These are phyloP conservation scores for Leucoagaricus sp. DNA, from an alignment of 1,284 basidiomycete genomes.

Conservation along the genomic window DNA sequence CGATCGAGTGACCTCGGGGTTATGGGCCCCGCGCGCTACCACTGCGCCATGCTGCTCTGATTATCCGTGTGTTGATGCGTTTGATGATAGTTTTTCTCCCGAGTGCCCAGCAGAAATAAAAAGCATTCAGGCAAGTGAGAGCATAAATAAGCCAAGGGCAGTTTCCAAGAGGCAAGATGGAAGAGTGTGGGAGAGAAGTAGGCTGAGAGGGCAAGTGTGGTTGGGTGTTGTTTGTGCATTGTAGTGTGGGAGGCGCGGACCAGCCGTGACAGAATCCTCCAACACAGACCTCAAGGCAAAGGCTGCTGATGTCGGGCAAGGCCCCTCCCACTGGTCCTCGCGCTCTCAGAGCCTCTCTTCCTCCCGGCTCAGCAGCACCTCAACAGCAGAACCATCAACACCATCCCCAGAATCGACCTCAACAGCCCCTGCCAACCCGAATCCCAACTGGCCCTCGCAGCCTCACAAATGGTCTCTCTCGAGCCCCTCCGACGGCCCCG, in stretches of 20 bases:
- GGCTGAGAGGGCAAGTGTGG: no score
- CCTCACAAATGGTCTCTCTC: constrained; percentile 35
- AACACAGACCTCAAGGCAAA: no score
- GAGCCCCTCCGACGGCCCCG: constrained; percentile 25
- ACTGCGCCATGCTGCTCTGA: constrained; percentile 19
- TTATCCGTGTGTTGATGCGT: no score
- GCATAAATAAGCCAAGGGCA: no score
- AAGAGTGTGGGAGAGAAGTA: no score
- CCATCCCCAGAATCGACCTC: constrained; percentile 23
- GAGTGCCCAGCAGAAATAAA: no score
- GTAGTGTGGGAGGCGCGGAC: no score
- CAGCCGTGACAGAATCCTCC: no score
- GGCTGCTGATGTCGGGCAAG: constrained; percentile 64
- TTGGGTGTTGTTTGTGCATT: no score
- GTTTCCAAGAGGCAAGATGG: no score
- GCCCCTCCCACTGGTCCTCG: constrained; percentile 72
- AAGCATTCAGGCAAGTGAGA: no score
- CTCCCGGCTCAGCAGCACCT: constrained; percentile 30
- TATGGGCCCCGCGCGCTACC: constrained; percentile 21
- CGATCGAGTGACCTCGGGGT: constrained; percentile 21
- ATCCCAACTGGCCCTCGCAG: constrained; percentile 60
- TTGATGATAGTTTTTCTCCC: no score
- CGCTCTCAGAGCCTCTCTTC: constrained; percentile 52
- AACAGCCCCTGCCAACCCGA: not conserved
- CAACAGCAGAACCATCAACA: constrained; percentile 27